Percentiles rank a stretch among this genome's conserved stretches.
Evolutionary conservation across 345 rosid species (phyloP).

Genomic region (Rhizophora mangle): DNA sequence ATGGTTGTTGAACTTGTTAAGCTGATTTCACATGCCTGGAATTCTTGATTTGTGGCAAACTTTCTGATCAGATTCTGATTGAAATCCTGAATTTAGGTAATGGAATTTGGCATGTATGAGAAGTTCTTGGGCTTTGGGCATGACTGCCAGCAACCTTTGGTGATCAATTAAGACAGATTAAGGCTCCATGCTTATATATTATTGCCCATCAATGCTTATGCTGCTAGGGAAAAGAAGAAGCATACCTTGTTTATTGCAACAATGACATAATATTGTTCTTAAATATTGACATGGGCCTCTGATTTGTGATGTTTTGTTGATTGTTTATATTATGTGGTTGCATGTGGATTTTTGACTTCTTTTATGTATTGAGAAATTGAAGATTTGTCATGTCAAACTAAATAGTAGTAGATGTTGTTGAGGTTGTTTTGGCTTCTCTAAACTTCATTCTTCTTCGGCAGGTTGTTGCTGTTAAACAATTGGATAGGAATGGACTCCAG

Average conservation of each 20-base stretch:
- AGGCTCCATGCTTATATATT: too few species aligned
- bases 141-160: too few species aligned
- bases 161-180: too few species aligned
- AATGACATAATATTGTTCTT: too few species aligned
- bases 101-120: background rate
- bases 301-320: too few species aligned
- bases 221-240: too few species aligned
- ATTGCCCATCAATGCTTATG: too few species aligned
- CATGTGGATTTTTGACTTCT: background rate
- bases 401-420: background rate
- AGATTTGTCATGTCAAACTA: background rate
- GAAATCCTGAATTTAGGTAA: background rate
- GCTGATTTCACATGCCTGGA: background rate
- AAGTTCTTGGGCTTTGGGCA: too few species aligned
- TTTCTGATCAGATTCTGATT: background rate
- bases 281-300: too few species aligned
- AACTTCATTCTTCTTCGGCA: conserved; percentile 24
- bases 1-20: background rate
- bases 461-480: conserved; percentile 95
- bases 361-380: background rate
- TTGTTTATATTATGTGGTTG: too few species aligned
- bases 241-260: too few species aligned
- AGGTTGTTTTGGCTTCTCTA: background rate
- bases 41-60: too few species aligned
- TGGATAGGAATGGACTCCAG: conserved; percentile 96